Conservation (phyloP, 805 yeast genomes). For the Candida adriatica region DNA sequence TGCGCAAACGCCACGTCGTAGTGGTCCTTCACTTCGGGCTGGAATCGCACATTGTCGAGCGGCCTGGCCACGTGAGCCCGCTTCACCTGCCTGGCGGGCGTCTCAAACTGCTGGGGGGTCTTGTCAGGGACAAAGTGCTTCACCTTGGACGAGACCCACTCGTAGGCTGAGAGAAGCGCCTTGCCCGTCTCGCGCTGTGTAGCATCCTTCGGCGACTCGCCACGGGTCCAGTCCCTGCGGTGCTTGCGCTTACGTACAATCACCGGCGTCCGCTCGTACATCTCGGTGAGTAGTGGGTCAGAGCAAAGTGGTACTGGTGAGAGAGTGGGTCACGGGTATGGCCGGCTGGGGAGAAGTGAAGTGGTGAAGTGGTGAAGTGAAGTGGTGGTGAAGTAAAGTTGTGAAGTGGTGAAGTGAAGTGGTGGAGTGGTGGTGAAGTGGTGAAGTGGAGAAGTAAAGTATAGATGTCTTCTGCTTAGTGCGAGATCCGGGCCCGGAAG, state of each 20-base stretch:
- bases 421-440: too few relatives aligned
- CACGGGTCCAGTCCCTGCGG: slow-evolving; percentile 13
- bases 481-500: too few relatives aligned
- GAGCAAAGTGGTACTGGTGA: slow-evolving; percentile 35
- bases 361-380: too few relatives aligned
- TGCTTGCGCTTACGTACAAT: slow-evolving; percentile 11
- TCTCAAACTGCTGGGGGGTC: too few relatives aligned
- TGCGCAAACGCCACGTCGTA: slow-evolving; percentile 15
- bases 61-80: slow-evolving; percentile 2
- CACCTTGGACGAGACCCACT: not conserved
- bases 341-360: slow-evolving; percentile 75
- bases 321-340: slow-evolving; percentile 73
- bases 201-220: slow-evolving; percentile 9
- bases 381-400: too few relatives aligned
- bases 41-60: slow-evolving; percentile 4
- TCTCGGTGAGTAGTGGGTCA: not conserved
- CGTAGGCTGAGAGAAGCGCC: not conserved
- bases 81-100: too few relatives aligned
- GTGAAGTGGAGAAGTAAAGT: too few relatives aligned
- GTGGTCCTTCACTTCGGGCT: slow-evolving; percentile 10
- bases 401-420: too few relatives aligned
- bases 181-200: slow-evolving; percentile 13
- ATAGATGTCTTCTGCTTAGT: too few relatives aligned
- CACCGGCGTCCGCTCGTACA: slow-evolving; percentile 5
- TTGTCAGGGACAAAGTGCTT: not conserved